These are phyloP conservation scores for Purshia tridentata DNA, from an alignment of 306 rosid species.

Conservation along the genomic window DNA sequence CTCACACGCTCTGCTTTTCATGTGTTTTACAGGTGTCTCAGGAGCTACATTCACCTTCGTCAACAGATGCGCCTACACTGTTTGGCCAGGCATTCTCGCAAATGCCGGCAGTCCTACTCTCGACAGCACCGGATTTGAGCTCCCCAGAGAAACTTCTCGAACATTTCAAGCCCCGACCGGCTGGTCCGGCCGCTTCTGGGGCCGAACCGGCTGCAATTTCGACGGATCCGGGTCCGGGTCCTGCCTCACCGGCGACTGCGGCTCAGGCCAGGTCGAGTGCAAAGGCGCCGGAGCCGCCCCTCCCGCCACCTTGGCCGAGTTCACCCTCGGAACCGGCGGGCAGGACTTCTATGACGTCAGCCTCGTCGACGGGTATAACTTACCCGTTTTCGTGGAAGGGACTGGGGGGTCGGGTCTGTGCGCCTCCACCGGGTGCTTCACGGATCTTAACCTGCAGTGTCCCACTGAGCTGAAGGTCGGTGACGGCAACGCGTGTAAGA, in stretches of 20 bases:
- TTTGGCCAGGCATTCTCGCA: conserved; percentile 93
- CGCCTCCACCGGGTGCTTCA: conserved; percentile 69
- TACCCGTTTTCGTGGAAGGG: conserved; percentile 81
- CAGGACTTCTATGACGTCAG: conserved; percentile 94
- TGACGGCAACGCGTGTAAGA: conserved; percentile 80
- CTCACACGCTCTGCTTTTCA: too few species aligned
- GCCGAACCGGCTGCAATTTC: conserved; percentile 69
- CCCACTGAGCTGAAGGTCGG: conserved; percentile 70
- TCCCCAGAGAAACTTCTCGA: conserved; percentile 63
- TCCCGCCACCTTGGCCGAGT: conserved; percentile 85
- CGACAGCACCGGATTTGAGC: conserved; percentile 85
- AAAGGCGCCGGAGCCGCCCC: conserved; percentile 93
- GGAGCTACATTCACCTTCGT: conserved; percentile 77
- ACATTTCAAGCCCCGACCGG: conserved; percentile 81
- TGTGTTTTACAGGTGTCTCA: conserved; percentile 35
- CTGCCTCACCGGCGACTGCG: conserved; percentile 90
- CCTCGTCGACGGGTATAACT: conserved; percentile 91
- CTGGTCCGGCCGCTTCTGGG: conserved; percentile 99
- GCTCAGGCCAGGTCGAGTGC: conserved; percentile 75
- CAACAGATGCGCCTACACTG: conserved; percentile 76
- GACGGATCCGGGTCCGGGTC: conserved; percentile 75
- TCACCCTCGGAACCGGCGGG: conserved; percentile 83
- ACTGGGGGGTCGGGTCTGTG: conserved; percentile 79
- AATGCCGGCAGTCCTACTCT: conserved; percentile 75
- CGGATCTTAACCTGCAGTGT: conserved; percentile 79